These are phyloP conservation scores for Chaetomium olivaceum DNA, from an alignment of 2,329 filamentous ascomycete genomes.

Conservation along the genomic window DNA sequence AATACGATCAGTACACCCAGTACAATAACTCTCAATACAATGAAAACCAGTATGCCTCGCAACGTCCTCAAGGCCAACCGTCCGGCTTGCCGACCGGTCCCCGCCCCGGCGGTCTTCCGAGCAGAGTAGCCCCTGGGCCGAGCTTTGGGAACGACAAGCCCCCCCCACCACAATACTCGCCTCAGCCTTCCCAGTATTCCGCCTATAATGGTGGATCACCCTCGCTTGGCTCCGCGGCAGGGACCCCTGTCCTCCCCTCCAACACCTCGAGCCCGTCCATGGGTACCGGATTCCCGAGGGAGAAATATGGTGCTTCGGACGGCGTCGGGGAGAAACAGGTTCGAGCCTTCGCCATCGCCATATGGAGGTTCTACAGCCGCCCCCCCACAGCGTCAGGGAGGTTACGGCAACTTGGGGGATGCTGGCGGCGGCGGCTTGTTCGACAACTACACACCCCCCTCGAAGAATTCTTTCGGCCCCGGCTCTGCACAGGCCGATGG, in stretches of 20 bases:
- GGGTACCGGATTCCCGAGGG: slow-evolving; percentile 23
- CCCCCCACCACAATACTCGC: slow-evolving; percentile 41
- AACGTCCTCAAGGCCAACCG: slow-evolving; percentile 23
- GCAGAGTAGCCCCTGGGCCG: slow-evolving; percentile 40
- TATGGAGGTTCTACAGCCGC: slow-evolving; percentile 37
- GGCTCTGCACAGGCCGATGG: too few relatives aligned
- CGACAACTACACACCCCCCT: slow-evolving; percentile 8
- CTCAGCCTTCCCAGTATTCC: neutral
- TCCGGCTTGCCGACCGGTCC: slow-evolving; percentile 31
- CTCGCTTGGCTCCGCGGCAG: slow-evolving; percentile 10
- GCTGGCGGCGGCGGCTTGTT: slow-evolving; percentile 37
- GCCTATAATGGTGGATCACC: neutral
- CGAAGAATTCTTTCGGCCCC: too few relatives aligned
- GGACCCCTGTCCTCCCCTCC: slow-evolving; percentile 20
- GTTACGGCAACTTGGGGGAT: slow-evolving; percentile 59
- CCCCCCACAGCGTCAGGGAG: slow-evolving; percentile 47
- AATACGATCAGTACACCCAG: slow-evolving; percentile 33
- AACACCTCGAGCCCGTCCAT: slow-evolving; percentile 18
- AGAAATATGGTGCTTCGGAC: slow-evolving; percentile 34
- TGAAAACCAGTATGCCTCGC: slow-evolving; percentile 35
- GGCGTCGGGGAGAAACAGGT: slow-evolving; percentile 58
- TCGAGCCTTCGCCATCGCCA: slow-evolving; percentile 45
- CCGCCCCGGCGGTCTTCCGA: slow-evolving; percentile 41
- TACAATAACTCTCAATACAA: slow-evolving; percentile 30
- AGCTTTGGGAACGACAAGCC: slow-evolving; percentile 26